These are phyloP conservation scores for Mycena leptocephala DNA, from an alignment of 768 basidiomycete genomes.

Conservation along the genomic window DNA sequence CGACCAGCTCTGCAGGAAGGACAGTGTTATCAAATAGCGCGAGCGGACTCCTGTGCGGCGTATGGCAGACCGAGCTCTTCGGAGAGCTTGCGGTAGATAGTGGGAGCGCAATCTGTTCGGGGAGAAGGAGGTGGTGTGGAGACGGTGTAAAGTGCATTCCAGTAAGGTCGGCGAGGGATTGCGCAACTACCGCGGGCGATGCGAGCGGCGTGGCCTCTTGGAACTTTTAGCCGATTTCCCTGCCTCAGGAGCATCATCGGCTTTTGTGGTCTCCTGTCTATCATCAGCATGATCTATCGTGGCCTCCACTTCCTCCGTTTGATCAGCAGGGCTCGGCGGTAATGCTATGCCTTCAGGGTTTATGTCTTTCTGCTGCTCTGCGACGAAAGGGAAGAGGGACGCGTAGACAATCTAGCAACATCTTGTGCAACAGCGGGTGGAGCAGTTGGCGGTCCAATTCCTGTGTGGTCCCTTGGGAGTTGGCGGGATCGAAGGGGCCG, in stretches of 20 bases:
- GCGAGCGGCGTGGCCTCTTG: conserved; percentile 11
- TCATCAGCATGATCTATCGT: background rate
- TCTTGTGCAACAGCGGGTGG: background rate
- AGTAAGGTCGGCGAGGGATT: background rate
- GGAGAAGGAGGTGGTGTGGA: conserved; percentile 8
- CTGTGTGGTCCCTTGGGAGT: conserved; percentile 4
- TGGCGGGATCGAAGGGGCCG: background rate
- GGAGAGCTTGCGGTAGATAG: conserved; percentile 25
- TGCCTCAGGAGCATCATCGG: background rate
- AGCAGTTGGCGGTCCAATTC: background rate
- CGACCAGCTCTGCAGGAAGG: background rate
- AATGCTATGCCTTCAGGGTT: background rate
- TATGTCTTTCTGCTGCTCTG: background rate
- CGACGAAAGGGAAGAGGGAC: background rate
- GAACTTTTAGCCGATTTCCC: background rate
- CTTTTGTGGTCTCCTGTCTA: background rate
- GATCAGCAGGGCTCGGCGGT: conserved; percentile 13
- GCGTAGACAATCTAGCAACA: background rate
- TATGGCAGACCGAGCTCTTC: conserved; percentile 16
- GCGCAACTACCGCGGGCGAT: conserved; percentile 11
- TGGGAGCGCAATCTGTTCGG: conserved; percentile 32
- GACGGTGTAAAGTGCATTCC: background rate
- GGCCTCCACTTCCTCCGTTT: background rate
- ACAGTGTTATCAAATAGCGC: conserved; percentile 1
- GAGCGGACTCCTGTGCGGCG: conserved; percentile 25